Percentiles rank a stretch among this genome's conserved stretches.
Conservation (phyloP, 1,284 basidiomycete genomes). For the Rhodotorula sp. region DNA sequence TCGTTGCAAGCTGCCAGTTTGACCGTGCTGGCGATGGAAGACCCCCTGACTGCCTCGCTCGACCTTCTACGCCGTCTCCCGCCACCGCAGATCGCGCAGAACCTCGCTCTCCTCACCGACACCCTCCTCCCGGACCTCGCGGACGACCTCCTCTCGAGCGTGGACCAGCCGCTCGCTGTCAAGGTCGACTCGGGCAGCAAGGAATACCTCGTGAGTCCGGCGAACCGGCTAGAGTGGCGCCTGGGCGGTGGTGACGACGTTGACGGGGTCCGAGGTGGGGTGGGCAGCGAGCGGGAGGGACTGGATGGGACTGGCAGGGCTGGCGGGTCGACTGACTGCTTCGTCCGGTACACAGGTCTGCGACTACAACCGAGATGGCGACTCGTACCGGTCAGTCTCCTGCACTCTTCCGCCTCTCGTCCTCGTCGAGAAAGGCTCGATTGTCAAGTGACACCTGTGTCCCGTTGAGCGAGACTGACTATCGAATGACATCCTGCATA, state of each 20-base stretch:
- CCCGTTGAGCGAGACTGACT: too few species aligned
- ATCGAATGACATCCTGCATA: conserved; percentile 49
- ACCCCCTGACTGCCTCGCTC: conserved; percentile 63
- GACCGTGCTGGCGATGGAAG: conserved; percentile 8
- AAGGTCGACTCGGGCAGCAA: conserved; percentile 74
- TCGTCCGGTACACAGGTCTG: conserved; percentile 18
- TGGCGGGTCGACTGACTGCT: neutral
- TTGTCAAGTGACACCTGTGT: too few species aligned
- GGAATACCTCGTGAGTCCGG: conserved; percentile 79
- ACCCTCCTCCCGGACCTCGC: conserved; percentile 65
- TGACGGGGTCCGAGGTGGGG: too few species aligned
- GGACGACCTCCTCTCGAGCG: conserved; percentile 89
- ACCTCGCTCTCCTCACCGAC: conserved; percentile 71
- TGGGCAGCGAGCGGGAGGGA: too few species aligned
- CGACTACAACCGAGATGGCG: conserved; percentile 96
- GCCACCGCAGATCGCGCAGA: conserved; percentile 83
- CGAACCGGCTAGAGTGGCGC: too few species aligned
- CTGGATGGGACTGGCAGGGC: too few species aligned
- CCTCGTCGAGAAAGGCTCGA: neutral
- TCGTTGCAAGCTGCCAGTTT: neutral
- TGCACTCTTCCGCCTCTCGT: neutral
- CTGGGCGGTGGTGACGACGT: too few species aligned
- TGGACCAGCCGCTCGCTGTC: conserved; percentile 89
- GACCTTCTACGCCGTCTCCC: conserved; percentile 95
- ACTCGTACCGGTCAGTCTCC: conserved; percentile 75